Evolutionary conservation across 225 moss, liverwort and hornwort species (phyloP).

Genomic region (Neckera pumila): DNA sequence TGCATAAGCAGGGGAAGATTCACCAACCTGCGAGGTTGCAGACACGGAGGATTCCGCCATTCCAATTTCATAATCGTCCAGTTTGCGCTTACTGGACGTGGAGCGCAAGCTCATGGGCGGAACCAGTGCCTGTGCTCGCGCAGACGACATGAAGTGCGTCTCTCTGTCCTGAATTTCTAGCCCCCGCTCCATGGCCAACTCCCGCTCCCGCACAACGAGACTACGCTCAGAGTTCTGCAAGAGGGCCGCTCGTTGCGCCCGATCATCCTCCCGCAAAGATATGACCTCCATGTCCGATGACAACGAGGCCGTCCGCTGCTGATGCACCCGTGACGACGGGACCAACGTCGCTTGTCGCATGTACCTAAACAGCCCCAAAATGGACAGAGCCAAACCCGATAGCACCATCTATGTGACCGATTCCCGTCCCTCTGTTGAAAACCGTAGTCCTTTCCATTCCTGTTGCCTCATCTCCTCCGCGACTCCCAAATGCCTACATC

Average conservation of each 20-base stretch:
- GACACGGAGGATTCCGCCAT: slow-evolving; percentile 61
- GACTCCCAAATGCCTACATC: slow-evolving; percentile 7
- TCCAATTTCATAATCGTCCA: slow-evolving; percentile 91
- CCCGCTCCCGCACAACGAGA: slow-evolving; percentile 32
- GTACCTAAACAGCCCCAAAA: slow-evolving; percentile 83
- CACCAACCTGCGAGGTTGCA: slow-evolving; percentile 49
- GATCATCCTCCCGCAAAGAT: slow-evolving; percentile 63
- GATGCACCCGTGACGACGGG: slow-evolving; percentile 16
- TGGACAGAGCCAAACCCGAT: slow-evolving; percentile 68
- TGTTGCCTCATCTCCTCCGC: slow-evolving; percentile 5
- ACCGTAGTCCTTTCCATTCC: slow-evolving; percentile 48
- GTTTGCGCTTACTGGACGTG: slow-evolving; percentile 79
- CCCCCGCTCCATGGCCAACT: slow-evolving; percentile 33
- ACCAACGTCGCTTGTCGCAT: slow-evolving; percentile 54
- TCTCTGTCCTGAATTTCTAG: slow-evolving; percentile 43
- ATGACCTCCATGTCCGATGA: slow-evolving; percentile 51
- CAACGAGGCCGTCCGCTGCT: slow-evolving; percentile 2
- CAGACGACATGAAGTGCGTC: slow-evolving; percentile 83
- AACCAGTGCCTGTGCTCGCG: slow-evolving; percentile 39
- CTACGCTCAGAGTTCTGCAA: slow-evolving; percentile 52
- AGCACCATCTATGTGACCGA: slow-evolving; percentile 82
- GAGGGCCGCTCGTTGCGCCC: slow-evolving; percentile 36
- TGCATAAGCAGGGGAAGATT: background rate
- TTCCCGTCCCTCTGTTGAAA: slow-evolving; percentile 33
- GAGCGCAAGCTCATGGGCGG: slow-evolving; percentile 44